These are phyloP conservation scores for Aschersonia sp. DNA, from an alignment of 2,329 filamentous ascomycete species.

Conservation along the genomic window DNA sequence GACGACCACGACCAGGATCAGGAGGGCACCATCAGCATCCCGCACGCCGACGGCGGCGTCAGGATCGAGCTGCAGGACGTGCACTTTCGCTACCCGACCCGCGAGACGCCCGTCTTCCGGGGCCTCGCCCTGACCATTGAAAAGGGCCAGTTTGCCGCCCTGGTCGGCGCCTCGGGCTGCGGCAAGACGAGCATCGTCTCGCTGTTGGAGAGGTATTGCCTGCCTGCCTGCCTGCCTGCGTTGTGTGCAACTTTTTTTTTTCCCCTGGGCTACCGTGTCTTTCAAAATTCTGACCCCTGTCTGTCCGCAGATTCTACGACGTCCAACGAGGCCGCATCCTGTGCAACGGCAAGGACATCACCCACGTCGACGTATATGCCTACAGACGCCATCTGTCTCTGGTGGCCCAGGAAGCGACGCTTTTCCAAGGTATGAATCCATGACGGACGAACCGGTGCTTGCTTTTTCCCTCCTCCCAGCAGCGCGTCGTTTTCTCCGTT, in stretches of 20 bases:
- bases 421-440: conserved; percentile 43
- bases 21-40: conserved; percentile 13
- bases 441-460: too few species aligned
- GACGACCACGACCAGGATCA: background rate
- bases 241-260: too few species aligned
- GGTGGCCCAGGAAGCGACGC: conserved; percentile 59
- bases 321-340: conserved; percentile 47
- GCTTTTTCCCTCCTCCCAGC: too few species aligned
- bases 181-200: conserved; percentile 61
- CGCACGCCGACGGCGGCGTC: conserved; percentile 32
- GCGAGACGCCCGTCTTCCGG: conserved; percentile 40
- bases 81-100: conserved; percentile 45
- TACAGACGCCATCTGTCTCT: conserved; percentile 54
- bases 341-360: conserved; percentile 46
- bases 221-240: background rate
- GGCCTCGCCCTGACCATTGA: conserved; percentile 49
- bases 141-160: conserved; percentile 54
- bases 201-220: conserved; percentile 32
- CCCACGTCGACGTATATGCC: conserved; percentile 38
- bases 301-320: conserved; percentile 48
- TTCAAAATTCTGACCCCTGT: background rate
- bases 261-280: background rate
- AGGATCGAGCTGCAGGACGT: conserved; percentile 41
- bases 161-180: conserved; percentile 56
- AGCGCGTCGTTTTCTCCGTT: too few species aligned